phyloP scores from a whole-genome alignment of 179 eudicot species.

The Silene vulgaris region DNA sequence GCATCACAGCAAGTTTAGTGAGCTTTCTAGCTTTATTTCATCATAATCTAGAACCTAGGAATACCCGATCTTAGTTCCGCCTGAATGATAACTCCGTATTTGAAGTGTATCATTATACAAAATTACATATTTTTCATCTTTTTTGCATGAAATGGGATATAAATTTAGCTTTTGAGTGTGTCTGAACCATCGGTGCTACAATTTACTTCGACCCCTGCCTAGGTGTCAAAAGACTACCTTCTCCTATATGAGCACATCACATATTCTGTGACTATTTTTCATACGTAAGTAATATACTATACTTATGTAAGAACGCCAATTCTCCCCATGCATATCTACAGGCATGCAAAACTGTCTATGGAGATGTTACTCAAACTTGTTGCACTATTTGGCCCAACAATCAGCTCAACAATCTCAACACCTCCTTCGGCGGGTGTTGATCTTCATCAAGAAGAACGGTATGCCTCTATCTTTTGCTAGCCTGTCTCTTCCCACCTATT shows the following conservation, averaged over 20 bases:
- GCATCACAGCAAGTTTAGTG: no score
- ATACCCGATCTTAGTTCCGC: no score
- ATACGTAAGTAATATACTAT: no score
- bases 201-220: neutral
- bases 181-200: no score
- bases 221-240: neutral
- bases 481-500: neutral
- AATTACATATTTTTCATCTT: no score
- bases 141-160: no score
- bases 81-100: no score
- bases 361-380: conserved; percentile 88
- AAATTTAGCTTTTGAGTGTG: no score
- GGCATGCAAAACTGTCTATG: conserved; percentile 76
- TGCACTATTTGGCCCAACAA: conserved; percentile 66
- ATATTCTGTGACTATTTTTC: neutral
- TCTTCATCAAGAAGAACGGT: conserved; percentile 94
- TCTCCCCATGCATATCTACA: conserved; percentile 21
- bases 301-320: neutral
- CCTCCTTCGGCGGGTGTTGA: conserved; percentile 73
- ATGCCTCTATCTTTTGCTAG: conserved; percentile 14
- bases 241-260: neutral
- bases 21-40: no score
- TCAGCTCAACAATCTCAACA: conserved; percentile 63
- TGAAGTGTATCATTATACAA: no score
- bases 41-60: no score